Evolutionary conservation across 805 yeast genomes (phyloP).

Genomic region (Wickerhamomyces chaumierensis): DNA sequence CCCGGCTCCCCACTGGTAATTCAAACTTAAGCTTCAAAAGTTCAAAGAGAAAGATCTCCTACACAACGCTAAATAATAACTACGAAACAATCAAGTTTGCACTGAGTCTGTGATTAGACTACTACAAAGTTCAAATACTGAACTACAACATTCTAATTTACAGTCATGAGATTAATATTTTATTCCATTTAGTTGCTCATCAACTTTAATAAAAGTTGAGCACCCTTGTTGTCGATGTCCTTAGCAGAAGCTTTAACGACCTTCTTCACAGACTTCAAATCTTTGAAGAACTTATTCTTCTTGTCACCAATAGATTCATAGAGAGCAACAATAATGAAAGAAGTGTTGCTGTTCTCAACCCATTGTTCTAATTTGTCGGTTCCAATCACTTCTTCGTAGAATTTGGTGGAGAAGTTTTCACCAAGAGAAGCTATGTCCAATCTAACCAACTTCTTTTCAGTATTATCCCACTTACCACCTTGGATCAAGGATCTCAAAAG

Average conservation of each 20-base stretch:
- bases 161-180: no score
- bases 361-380: slow-evolving; percentile 42
- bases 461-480: slow-evolving; percentile 74
- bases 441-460: slow-evolving; percentile 39
- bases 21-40: no score
- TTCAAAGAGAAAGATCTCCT: no score
- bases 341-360: slow-evolving; percentile 57
- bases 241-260: slow-evolving; percentile 27
- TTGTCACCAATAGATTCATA: slow-evolving; percentile 50
- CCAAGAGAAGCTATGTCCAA: slow-evolving; percentile 41
- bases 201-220: slow-evolving; percentile 34
- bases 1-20: no score
- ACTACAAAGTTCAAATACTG: no score
- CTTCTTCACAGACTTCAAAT: slow-evolving; percentile 39
- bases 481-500: slow-evolving; percentile 67
- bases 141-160: no score
- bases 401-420: slow-evolving; percentile 42
- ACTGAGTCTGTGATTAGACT: no score
- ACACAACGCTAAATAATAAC: no score
- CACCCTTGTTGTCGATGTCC: slow-evolving; percentile 51
- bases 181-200: no score
- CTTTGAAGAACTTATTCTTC: slow-evolving; percentile 36
- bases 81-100: no score
- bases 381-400: slow-evolving; percentile 40
- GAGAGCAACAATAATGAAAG: slow-evolving; percentile 76